Base-by-base conservation (phyloP, 2,329 filamentous ascomycete genomes). In the Tricladium varicosporioides region DNA sequence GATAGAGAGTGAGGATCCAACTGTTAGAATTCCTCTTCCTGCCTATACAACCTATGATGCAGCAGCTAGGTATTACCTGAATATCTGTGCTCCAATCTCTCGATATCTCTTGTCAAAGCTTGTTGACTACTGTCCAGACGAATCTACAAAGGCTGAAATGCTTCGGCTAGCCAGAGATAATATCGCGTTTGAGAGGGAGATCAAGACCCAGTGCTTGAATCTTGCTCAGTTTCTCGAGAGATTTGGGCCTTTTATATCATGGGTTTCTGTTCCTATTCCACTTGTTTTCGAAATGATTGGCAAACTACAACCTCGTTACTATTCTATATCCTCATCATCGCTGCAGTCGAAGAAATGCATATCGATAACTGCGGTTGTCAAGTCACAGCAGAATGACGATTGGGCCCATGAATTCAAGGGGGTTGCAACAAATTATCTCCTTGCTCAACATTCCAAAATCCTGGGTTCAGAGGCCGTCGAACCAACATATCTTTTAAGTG, bases 71-170 rank as follows among this genome's bases (percentile, higher is more conserved):
- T 43, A 43, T 43, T 43, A 43, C 40, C 40, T 43, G 13, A 9
- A 43, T 43, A 43, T 43, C 9, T 71, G 0, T 66, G 75, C 4
- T 72, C 78, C 62, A 9, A 43, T 43, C 40, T 43, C 40, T 43
- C 40, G 40, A 43, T 43, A 43, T 16, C 13, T 43, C 10, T 43
- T 43, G 40, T 14, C 4, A 3, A 43, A 2, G 4, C 40, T 43
- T 43, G 40, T 43, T 43, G 15, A 16, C 40, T 43, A 43, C 10
- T 43, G 40, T 16, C 15, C 40, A 9, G 40, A 43, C 40, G 40
- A 43, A 43, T 3, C 15, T 43, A 43, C 40, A 43, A 43, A 43
- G 40, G 40, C 40, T 43, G 40, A 43, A 43, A 3, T 43, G 15
- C 40, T 43, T 43, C 40, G 40, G 3, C 40, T 43, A 43, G 10